Evolutionary conservation across 1,284 basidiomycete species (phyloP), one percentile per base, ranked within the genome.

Genomic region (Puccinia polysora): DNA sequence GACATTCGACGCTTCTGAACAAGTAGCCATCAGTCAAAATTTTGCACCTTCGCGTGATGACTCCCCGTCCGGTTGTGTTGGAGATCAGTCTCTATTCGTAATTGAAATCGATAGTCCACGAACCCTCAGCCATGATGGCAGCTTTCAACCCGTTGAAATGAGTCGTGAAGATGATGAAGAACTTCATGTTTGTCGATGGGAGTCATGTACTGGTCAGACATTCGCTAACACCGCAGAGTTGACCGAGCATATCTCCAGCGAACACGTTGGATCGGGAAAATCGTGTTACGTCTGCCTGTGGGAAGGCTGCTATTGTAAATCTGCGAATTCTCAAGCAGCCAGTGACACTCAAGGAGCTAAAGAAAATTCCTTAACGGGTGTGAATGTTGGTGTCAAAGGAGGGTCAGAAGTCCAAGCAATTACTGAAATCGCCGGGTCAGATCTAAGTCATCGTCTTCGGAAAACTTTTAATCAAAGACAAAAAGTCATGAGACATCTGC

Each of bases 201-300:
- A 59, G 18, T 49, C 55, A 32, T 70, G 67, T 49, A 47, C 36
- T 20, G 45, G 34, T 59, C 12, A 30, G 3, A 40, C 4, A 36
- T 79, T 79, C 43, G 52, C 60, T 25, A 75, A 73, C n/a, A 76
- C 78, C 40, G 68, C 74, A 12, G 74, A 75, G 8, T 77, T 80
- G 18, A 79, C 78, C 0, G 75, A 76, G 18, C 79, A 80, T 72
- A 77, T 80, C 36, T 74, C 75, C 15, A 62, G 58, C 0, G 76
- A 49, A 18, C 79, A 80, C 55, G 76, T 80, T 5, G 79, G 79
- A 2, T 75, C 74, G 0, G 79, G 79, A n/a, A 77, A 78, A 63
- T 75, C 75, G n/a, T 59, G 73, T 34, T 80, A 80, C 73, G 75
- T 74, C 53, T 80, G 79, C 55, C 59, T 74, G 6, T 80, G 79